Conservation (phyloP, 2,329 filamentous ascomycete genomes). For the Dactylella cylindrospora region DNA sequence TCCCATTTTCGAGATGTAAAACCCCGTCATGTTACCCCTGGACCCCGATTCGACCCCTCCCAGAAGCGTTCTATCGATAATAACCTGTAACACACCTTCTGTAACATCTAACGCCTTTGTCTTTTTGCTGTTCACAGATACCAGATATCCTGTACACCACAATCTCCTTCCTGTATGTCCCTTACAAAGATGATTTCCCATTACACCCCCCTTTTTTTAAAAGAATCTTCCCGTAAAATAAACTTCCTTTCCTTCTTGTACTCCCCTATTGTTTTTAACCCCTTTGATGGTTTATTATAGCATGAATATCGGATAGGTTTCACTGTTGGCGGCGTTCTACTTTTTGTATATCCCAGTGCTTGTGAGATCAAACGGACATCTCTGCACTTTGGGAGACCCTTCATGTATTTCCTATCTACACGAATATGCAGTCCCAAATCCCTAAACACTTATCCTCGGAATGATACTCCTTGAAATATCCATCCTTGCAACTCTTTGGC, state of each 20-base stretch:
- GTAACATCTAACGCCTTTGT: conserved; percentile 42
- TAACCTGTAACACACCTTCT: conserved; percentile 40
- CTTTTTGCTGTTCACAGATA: conserved; percentile 30
- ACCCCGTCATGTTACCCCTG: conserved; percentile 26
- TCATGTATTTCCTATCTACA: conserved; percentile 42
- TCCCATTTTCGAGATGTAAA: conserved; percentile 31
- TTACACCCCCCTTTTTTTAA: conserved; percentile 9
- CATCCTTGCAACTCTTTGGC: not conserved
- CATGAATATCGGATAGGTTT: conserved; percentile 43
- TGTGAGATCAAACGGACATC: conserved; percentile 15
- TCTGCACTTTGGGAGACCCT: conserved; percentile 32
- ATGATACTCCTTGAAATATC: not conserved
- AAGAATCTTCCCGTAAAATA: conserved; percentile 39
- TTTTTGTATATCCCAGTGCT: conserved; percentile 43
- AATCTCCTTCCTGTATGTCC: conserved; percentile 42
- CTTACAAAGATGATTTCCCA: conserved; percentile 5
- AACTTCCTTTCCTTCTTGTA: conserved; percentile 14
- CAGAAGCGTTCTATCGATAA: conserved; percentile 38
- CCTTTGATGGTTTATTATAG: conserved; percentile 23
- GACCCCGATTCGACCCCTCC: conserved; percentile 5
- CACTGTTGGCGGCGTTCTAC: conserved; percentile 38
- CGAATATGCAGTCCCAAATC: not conserved
- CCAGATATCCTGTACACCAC: conserved; percentile 43
- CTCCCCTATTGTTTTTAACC: not conserved
- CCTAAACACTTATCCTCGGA: not conserved